A percentile compares a stretch with the other conserved stretches of the same genome.
phyloP scores from a whole-genome alignment of 495 filamentous ascomycete genomes.

The Podospora fimiseda region DNA sequence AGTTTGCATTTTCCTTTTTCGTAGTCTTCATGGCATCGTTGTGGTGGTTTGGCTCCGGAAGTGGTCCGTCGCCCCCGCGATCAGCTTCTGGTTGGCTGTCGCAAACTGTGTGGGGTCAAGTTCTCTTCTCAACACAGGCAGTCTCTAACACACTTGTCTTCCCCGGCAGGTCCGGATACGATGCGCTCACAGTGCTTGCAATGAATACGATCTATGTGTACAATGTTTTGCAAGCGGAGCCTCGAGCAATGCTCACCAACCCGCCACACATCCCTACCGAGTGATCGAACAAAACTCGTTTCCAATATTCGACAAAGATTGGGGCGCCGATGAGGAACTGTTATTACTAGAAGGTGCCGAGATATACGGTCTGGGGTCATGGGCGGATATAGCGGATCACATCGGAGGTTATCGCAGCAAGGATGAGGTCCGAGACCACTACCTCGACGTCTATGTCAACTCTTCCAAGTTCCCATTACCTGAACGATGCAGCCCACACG shows the following conservation, averaged over 20 bases:
- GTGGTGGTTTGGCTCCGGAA: not conserved
- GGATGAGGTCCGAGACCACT: slow-evolving; percentile 92
- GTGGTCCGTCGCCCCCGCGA: not conserved
- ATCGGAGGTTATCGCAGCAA: slow-evolving; percentile 92
- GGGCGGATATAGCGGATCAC: slow-evolving; percentile 97
- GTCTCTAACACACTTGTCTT: slow-evolving; percentile 10
- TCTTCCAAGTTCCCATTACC: slow-evolving; percentile 81
- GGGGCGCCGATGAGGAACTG: slow-evolving; percentile 96
- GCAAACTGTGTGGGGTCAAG: slow-evolving; percentile 14
- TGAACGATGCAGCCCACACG: slow-evolving; percentile 70
- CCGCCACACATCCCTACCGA: slow-evolving; percentile 74
- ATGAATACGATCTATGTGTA: slow-evolving; percentile 95
- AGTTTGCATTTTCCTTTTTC: slow-evolving; percentile 23
- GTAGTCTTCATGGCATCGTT: not conserved
- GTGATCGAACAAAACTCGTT: slow-evolving; percentile 98
- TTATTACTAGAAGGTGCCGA: slow-evolving; percentile 92
- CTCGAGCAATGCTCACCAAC: slow-evolving; percentile 73
- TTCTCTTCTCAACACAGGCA: not conserved
- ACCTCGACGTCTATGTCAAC: slow-evolving; percentile 79
- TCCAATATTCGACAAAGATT: slow-evolving; percentile 89
- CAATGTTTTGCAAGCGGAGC: slow-evolving; percentile 82
- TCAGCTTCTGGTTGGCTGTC: slow-evolving; percentile 3
- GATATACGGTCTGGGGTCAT: slow-evolving; percentile 92
- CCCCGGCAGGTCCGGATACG: slow-evolving; percentile 76
- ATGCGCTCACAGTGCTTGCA: slow-evolving; percentile 74